Conservation (phyloP, 768 basidiomycete genomes). For the Mycena rosella region DNA sequence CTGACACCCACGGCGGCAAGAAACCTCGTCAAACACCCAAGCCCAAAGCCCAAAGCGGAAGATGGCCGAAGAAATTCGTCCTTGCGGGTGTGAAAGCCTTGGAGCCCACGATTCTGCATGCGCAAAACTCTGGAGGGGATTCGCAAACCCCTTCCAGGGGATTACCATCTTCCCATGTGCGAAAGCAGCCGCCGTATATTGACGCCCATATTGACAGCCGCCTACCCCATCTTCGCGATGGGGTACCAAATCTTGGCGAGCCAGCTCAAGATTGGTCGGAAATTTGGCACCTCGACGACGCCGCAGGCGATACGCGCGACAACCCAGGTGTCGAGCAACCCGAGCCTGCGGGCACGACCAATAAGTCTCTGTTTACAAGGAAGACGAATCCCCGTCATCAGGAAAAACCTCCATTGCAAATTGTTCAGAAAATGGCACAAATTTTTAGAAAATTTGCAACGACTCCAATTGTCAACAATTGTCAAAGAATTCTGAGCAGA, state of each 20-base stretch:
- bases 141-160: constrained; percentile 26
- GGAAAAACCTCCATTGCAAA: too few relatives aligned
- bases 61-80: too few relatives aligned
- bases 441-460: too few relatives aligned
- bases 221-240: constrained; percentile 10
- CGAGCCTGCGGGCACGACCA: constrained; percentile 2
- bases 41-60: not conserved
- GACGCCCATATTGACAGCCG: constrained; percentile 16
- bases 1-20: constrained; percentile 14
- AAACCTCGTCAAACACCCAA: constrained; percentile 7
- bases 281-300: constrained; percentile 15
- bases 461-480: too few relatives aligned
- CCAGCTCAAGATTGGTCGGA: constrained; percentile 7
- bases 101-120: constrained; percentile 4
- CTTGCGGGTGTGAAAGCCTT: too few relatives aligned
- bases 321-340: constrained; percentile 18
- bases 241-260: constrained; percentile 19
- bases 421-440: too few relatives aligned
- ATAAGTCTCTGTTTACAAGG: constrained; percentile 11
- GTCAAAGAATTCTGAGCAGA: too few relatives aligned
- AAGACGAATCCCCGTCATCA: constrained; percentile 18
- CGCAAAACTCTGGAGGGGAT: constrained; percentile 15
- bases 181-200: not conserved
- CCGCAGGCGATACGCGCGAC: not conserved
- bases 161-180: not conserved